Base-by-base conservation (phyloP, 2,329 filamentous ascomycete genomes). In the Alternaria sp. region DNA sequence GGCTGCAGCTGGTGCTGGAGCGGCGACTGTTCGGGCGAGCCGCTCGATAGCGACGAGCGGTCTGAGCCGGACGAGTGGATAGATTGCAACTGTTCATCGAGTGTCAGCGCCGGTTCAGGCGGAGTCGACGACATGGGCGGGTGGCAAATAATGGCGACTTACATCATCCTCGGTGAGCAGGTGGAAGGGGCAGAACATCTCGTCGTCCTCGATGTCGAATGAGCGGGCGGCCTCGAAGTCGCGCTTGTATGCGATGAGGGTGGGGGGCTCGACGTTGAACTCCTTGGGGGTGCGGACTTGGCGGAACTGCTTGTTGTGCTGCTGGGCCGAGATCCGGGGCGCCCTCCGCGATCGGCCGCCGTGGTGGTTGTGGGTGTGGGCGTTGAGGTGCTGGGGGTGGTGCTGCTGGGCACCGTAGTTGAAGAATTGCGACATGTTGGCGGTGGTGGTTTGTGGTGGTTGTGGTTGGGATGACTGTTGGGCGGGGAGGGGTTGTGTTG, bases 131-230 rank as follows among this genome's bases (percentile, higher is more conserved):
- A 70, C 69, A 67, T 62, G 36, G 63, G 57, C 63, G 66, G 67
- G 73, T 69, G 67, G 67, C 67, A 68, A 70, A 70, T 57, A 49
- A 69, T 60, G 62, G 57, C 66, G 59, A 74, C 84, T 78, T 89
- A 97, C 93, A 89, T 97, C 93, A 82, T 88, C 93, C 83, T 97
- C 94, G 36, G 93, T 97, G 84, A 98, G 85, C 72, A 98, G 87
- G 79, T 91, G 90, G 67, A 85, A 85, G 1, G 95, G 95, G 83
- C 94, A 97, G 82, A 98, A 98, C 81, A 97, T 91, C 83, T 97
- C 87, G 80, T 98, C 95, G 79, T 98, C 95, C 77, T 97, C 95
- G 66, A 98, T 87, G 73, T 98, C 95, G 77, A 98, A 98, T 10
- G 94, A 97, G 63, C 93, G 89, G 63, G 92, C 93, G 68, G 93